These are phyloP conservation scores for Fusarium phyllophilum DNA, from an alignment of 2,329 filamentous ascomycete species.

Conservation along the genomic window DNA sequence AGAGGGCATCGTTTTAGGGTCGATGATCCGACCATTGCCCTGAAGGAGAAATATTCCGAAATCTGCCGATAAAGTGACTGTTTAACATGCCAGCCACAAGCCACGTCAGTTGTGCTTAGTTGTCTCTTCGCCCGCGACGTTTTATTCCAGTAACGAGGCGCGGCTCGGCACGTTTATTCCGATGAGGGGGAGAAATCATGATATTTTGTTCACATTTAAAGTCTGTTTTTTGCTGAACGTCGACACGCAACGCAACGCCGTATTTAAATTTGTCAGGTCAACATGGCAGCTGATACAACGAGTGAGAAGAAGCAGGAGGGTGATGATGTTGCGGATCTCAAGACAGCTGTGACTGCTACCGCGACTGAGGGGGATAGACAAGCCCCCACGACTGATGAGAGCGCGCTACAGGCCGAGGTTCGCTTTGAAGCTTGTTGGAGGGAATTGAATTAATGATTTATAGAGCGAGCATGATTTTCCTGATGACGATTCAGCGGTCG, in stretches of 20 bases:
- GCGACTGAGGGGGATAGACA: background rate
- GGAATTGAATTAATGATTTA: too few relatives aligned
- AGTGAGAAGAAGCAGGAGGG: background rate
- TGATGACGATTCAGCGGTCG: slow-evolving; percentile 41
- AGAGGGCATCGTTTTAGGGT: background rate
- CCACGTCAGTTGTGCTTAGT: background rate
- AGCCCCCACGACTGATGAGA: slow-evolving; percentile 7
- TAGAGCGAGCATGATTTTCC: slow-evolving; percentile 7
- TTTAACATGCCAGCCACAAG: background rate
- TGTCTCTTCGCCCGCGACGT: background rate
- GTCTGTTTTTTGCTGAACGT: background rate
- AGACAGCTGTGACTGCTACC: background rate
- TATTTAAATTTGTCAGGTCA: accelerated
- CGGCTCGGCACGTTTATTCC: background rate
- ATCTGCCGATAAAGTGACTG: background rate
- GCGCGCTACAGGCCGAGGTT: slow-evolving; percentile 32
- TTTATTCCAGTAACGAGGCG: slow-evolving; percentile 26
- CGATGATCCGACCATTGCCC: background rate
- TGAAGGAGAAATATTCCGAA: background rate
- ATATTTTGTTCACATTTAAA: background rate
- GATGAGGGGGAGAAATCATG: background rate
- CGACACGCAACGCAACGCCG: too few relatives aligned
- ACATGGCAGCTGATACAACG: slow-evolving; percentile 1
- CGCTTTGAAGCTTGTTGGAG: too few relatives aligned
- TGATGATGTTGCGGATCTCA: background rate